Evolutionary conservation across 495 filamentous ascomycete genomes (phyloP).

Genomic region (Monascus purpureus): DNA sequence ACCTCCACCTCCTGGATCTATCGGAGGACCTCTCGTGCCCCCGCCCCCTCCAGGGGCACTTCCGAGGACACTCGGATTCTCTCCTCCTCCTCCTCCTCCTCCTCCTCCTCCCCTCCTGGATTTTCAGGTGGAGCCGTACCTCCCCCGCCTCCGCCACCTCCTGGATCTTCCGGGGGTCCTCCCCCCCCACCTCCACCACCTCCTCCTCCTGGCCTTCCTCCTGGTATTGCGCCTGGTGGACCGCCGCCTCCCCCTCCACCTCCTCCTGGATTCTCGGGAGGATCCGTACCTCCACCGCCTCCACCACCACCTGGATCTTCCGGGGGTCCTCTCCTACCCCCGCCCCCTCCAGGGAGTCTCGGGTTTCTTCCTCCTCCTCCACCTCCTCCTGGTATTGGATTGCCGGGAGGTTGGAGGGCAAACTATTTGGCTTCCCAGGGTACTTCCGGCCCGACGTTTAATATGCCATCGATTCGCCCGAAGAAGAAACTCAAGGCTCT

Average conservation of each 20-base stretch:
- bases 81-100: conserved; percentile 32
- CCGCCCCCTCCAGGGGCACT: conserved; percentile 27
- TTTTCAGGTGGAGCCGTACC: too few relatives aligned
- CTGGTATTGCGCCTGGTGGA: too few relatives aligned
- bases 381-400: conserved; percentile 41
- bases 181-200: conserved; percentile 30
- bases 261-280: too few relatives aligned
- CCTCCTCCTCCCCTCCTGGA: conserved; percentile 30
- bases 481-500: conserved; percentile 99
- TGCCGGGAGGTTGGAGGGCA: conserved; percentile 41
- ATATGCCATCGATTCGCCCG: conserved; percentile 65
- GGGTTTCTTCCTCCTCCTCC: conserved; percentile 38
- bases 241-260: too few relatives aligned
- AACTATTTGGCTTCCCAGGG: conserved; percentile 34
- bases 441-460: conserved; percentile 28
- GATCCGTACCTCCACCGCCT: too few relatives aligned
- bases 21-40: conserved; percentile 5
- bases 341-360: conserved; percentile 30
- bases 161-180: conserved; percentile 18
- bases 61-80: conserved; percentile 28
- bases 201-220: too few relatives aligned
- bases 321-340: conserved; percentile 38
- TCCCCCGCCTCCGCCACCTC: conserved; percentile 26
- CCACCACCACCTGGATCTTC: conserved; percentile 17
- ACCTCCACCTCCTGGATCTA: conserved; percentile 25